Conservation (phyloP, 2,329 filamentous ascomycete species). For the Penicillium sp. region DNA sequence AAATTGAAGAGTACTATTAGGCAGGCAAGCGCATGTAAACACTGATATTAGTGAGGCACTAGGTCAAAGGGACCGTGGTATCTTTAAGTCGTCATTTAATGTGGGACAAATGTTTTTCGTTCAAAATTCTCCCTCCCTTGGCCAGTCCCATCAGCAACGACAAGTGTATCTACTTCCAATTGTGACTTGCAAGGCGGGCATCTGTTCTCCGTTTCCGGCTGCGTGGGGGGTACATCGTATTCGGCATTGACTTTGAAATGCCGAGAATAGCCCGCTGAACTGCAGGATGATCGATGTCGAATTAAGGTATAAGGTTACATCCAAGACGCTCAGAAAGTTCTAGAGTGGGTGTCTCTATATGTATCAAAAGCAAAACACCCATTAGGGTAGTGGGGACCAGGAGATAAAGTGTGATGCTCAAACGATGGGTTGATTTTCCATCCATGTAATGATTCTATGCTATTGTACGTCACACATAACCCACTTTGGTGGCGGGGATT, state of each 20-base stretch:
- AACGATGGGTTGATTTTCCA: slow-evolving; percentile 30
- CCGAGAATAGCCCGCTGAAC: neutral
- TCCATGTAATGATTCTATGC: slow-evolving; percentile 31
- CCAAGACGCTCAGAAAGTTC: neutral
- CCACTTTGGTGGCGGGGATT: slow-evolving; percentile 19
- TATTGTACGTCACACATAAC: slow-evolving; percentile 33
- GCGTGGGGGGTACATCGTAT: slow-evolving; percentile 3
- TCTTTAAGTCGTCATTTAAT: no score
- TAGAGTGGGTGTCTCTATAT: neutral
- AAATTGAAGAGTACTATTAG: no score
- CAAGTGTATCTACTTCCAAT: neutral
- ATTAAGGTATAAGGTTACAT: neutral
- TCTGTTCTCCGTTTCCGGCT: neutral
- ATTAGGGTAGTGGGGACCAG: neutral
- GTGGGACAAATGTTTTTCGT: no score
- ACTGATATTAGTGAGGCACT: no score
- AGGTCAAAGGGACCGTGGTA: no score
- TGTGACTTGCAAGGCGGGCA: neutral
- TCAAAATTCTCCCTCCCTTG: no score
- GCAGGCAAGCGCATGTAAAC: no score
- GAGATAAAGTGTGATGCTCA: slow-evolving; percentile 6
- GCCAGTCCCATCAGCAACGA: neutral
- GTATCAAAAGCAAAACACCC: neutral
- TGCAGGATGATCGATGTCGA: neutral
- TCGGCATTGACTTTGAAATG: slow-evolving; percentile 2